These are phyloP conservation scores for Strobilomyces confusus DNA, from an alignment of 768 basidiomycete genomes.

Conservation along the genomic window DNA sequence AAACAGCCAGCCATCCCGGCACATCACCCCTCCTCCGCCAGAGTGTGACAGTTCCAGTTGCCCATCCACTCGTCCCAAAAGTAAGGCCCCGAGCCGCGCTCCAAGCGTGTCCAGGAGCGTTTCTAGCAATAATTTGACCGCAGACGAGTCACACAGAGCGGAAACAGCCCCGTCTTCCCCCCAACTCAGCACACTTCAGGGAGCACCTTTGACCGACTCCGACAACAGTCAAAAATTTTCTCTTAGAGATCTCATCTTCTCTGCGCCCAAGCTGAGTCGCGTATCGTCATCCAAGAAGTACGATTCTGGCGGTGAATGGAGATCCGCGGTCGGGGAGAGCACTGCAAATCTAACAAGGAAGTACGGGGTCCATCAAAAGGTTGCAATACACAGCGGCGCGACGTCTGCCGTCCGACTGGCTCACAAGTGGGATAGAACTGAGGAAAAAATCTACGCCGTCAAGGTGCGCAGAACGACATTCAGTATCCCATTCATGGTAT, in stretches of 20 bases:
- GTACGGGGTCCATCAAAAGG: conserved; percentile 95
- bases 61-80: conserved; percentile 54
- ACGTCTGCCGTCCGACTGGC: conserved; percentile 96
- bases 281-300: conserved; percentile 67
- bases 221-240: conserved; percentile 72
- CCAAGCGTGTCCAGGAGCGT: too few relatives aligned
- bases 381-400: conserved; percentile 97
- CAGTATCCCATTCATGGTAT: neutral
- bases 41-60: conserved; percentile 60
- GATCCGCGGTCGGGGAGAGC: conserved; percentile 47
- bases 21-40: conserved; percentile 40
- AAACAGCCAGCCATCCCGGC: too few relatives aligned
- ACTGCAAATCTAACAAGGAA: conserved; percentile 70
- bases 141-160: too few relatives aligned
- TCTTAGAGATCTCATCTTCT: conserved; percentile 73
- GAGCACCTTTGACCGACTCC: conserved; percentile 46
- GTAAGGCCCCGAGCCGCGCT: too few relatives aligned
- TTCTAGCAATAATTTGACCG: too few relatives aligned
- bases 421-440: conserved; percentile 96
- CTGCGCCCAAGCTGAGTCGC: conserved; percentile 71
- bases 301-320: conserved; percentile 54
- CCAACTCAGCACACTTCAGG: conserved; percentile 28
- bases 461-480: conserved; percentile 55
- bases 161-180: neutral
- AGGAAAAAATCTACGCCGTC: conserved; percentile 97